phyloP scores from a whole-genome alignment of 2,329 filamentous ascomycete genomes.

The Talaromyces marneffei region DNA sequence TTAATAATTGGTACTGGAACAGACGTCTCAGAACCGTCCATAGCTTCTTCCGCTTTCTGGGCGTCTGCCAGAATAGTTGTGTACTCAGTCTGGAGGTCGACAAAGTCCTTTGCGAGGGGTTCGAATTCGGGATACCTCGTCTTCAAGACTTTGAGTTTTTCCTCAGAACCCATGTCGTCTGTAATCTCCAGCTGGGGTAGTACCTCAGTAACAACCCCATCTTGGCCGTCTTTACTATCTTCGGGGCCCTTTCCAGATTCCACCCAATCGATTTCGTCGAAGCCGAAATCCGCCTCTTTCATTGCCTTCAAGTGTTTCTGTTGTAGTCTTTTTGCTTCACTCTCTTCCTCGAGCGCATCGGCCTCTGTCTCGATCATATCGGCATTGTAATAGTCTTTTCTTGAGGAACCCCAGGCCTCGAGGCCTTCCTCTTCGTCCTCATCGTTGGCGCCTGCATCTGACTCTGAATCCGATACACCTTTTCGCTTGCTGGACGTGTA shows the following conservation, averaged over 20 bases:
- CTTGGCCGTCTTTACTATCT: constrained; percentile 43
- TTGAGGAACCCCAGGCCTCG: constrained; percentile 80
- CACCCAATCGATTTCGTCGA: constrained; percentile 84
- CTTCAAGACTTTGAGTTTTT: constrained; percentile 68
- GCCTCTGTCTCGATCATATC: constrained; percentile 67
- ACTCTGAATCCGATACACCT: constrained; percentile 19
- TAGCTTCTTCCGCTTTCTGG: constrained; percentile 48
- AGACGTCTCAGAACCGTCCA: constrained; percentile 34
- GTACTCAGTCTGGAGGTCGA: constrained; percentile 59
- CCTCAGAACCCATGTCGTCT: constrained; percentile 68
- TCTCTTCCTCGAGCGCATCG: constrained; percentile 83
- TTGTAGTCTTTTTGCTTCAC: constrained; percentile 79
- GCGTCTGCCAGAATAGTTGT: constrained; percentile 57
- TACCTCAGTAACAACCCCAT: constrained; percentile 72
- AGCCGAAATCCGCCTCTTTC: constrained; percentile 86
- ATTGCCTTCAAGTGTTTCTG: constrained; percentile 86
- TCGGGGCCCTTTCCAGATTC: constrained; percentile 45
- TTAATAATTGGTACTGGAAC: constrained; percentile 61
- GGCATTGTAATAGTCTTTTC: constrained; percentile 87
- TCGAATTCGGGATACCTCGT: constrained; percentile 89
- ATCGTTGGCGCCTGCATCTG: constrained; percentile 33
- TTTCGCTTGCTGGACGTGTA: constrained; percentile 21
- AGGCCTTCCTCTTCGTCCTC: constrained; percentile 52
- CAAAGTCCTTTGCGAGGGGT: constrained; percentile 72
- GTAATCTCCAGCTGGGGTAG: constrained; percentile 77